Base-by-base conservation (phyloP, 176 grass and related monocot genomes). In the Cenchrus fungigraminus region DNA sequence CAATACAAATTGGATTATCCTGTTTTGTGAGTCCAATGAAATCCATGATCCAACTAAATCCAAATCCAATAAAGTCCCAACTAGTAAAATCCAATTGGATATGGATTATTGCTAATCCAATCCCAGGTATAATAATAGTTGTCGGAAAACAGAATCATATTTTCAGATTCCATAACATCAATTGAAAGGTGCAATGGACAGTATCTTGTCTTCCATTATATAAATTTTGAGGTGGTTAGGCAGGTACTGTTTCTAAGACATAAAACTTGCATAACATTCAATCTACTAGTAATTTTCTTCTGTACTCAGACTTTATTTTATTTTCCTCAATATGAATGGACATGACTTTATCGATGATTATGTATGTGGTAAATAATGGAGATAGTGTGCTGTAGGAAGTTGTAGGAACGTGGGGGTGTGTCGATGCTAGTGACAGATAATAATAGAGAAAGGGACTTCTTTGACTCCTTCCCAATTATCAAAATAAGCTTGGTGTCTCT, bases 111-210 rank as follows among this genome's bases (percentile, higher is more conserved):
- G 34, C 34, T 34, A 34, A 34, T 34, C 34, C 34, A 34, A 34
- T 34, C 34, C 34, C 34, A 34, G 34, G 34, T 34, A 34, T 34
- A 25, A 13, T 55, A 72, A 29, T 82, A 34, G 3, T 63, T 87
- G 51, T 55, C 16, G 22, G 54, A 49, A 66, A 17, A 43, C 19
- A 63, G 6, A 69, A 69, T 52, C 13, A 49, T 45, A 77, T 77
- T 61, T 62, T 11, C 31, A 20, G 53, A 60, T 74, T 47, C 4
- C 5, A 67, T 45, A 22, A 77, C 44, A 68, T 70, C 16, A 61
- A 45, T 63, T 88, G 59, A 80, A 25, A 50, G 44, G 68, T 47
- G 67, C 20, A 49, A 8, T 71, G 20, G 20, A 70, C n/a, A 6
- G 45, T 71, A 10, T n/a, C 5, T 6, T 71, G 25, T 42, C 34